Evolutionary conservation across 176 grass and related monocot genomes (phyloP).

Genomic region (Aechmea fasciata): DNA sequence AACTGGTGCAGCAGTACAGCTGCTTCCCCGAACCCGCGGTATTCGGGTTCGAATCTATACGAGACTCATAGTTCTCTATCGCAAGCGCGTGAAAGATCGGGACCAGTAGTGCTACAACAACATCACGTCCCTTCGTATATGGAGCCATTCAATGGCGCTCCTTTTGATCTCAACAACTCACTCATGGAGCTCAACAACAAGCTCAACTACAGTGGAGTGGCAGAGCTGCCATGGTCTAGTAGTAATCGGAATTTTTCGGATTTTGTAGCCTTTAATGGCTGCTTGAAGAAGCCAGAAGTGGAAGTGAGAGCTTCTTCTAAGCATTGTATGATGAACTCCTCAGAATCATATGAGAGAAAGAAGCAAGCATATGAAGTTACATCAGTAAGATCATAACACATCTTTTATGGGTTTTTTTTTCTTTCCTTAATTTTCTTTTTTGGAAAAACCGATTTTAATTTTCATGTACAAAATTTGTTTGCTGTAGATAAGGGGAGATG

Average conservation of each 20-base stretch:
- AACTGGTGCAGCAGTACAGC: conserved; percentile 53
- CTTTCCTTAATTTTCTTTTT: too few species aligned
- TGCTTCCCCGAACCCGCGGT: conserved; percentile 44
- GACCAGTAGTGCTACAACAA: neutral
- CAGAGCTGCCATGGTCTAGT: conserved; percentile 56
- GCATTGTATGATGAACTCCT: conserved; percentile 22
- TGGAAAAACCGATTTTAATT: too few species aligned
- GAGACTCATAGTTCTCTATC: conserved; percentile 15
- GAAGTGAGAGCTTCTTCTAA: conserved; percentile 14
- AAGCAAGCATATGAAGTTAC: too few species aligned
- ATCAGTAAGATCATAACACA: too few species aligned
- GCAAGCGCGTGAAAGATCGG: neutral
- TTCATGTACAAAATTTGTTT: neutral
- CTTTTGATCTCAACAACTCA: conserved; percentile 37
- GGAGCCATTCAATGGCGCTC: conserved; percentile 19
- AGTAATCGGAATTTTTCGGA: conserved; percentile 64
- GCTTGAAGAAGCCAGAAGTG: conserved; percentile 19
- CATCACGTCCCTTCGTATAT: conserved; percentile 6
- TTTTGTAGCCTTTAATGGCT: conserved; percentile 51
- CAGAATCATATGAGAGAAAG: neutral
- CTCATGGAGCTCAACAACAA: conserved; percentile 44
- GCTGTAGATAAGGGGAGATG: conserved; percentile 37
- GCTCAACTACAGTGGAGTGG: conserved; percentile 26
- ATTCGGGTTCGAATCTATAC: too few species aligned
- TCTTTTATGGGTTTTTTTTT: too few species aligned